Percentiles rank a stretch among this genome's conserved stretches.
These are phyloP conservation scores for Bolboschoenus planiculmis DNA, from an alignment of 176 grass and related monocot species.

Conservation along the genomic window DNA sequence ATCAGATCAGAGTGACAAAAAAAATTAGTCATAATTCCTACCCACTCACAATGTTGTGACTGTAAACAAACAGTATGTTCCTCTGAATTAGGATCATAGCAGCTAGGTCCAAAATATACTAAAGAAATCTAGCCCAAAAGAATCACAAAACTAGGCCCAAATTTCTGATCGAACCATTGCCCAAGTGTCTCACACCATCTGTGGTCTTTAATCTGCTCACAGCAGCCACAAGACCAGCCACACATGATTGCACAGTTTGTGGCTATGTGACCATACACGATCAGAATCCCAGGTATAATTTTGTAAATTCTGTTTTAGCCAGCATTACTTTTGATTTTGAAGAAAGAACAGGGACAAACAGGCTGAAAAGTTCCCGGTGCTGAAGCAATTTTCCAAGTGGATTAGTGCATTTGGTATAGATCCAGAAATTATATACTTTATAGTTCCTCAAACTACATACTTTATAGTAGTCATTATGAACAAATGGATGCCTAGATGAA, in stretches of 20 bases:
- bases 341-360: neutral
- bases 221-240: neutral
- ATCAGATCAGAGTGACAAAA: neutral
- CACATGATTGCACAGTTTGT: neutral
- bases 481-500: neutral
- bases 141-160: neutral
- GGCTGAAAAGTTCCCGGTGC: neutral
- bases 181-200: neutral
- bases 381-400: neutral
- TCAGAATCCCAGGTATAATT: neutral
- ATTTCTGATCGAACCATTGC: neutral
- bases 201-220: neutral
- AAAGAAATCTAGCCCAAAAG: neutral
- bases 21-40: neutral
- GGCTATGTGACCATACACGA: neutral
- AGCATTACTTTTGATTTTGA: neutral
- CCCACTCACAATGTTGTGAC: neutral
- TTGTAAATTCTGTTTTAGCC: neutral
- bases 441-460: neutral
- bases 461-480: neutral
- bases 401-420: neutral
- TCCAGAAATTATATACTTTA: neutral
- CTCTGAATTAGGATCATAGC: neutral
- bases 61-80: neutral
- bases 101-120: neutral